Base-by-base conservation (phyloP, 352 stramenopile species). In the Phytophthora nicotianae region DNA sequence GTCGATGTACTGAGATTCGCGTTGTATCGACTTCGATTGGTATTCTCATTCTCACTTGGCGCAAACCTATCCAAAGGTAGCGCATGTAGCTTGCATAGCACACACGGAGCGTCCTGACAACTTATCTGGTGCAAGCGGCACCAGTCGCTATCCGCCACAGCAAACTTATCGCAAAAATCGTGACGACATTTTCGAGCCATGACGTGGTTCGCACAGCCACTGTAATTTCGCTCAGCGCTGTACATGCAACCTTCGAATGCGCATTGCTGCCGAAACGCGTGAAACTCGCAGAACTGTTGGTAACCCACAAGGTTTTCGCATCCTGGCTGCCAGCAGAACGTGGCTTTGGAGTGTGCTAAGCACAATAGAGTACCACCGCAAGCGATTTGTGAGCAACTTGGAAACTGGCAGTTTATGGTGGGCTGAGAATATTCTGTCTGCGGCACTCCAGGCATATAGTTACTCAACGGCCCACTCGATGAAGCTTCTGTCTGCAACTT, bases 151-250 rank as follows among this genome's bases (percentile, higher is more conserved):
- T 66, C 56, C 14, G 43, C 60, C n/a, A 70, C 68, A 5, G 72
- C 75, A 60, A 88, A 90, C 51, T 91, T 89, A 47, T 79, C 78
- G 50, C 83, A 91, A 41, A 81, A 70, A 10, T 74, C 71, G 45
- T 91, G 83, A 47, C 73, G 73, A 52, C 83, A 91, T 20, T 67
- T 72, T 11, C 53, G 60, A 20, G 74, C 77, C 58, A 78, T 62
- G 9, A 32, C 49, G 56, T 91, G 83, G 27, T 75, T 65, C 26
- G 62, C 21, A 47, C 83, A 91, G 23, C 81, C 78, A 26, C 76
- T 83, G 13, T 33, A 49, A 52, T 70, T 51, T 13, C 58, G 51
- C 21, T 71, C 66, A 0, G 78, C 68, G 6, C 45, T 65, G 50
- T 80, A 80, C 32, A 68, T 63, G 42, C 83, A 91, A 5, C 71